phyloP scores from a whole-genome alignment of 768 basidiomycete species.

The Trametopsis cervina region DNA sequence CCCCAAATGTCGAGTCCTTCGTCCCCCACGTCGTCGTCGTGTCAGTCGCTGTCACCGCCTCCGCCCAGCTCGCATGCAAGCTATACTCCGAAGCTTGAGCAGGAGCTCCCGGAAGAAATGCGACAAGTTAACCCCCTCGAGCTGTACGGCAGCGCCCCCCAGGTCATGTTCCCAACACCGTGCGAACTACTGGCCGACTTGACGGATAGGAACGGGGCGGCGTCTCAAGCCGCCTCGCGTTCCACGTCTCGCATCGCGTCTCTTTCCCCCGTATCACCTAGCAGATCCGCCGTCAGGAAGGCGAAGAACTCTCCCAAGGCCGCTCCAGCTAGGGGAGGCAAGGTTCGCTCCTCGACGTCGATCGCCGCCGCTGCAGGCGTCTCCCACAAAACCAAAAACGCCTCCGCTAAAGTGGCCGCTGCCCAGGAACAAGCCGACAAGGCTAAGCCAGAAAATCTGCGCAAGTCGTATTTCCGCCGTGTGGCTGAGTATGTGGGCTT shows the following conservation, averaged over 20 bases:
- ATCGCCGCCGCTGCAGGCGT: neutral
- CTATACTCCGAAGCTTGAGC: neutral
- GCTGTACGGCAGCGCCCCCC: constrained; percentile 17
- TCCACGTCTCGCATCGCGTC: neutral
- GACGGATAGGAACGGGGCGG: too few relatives aligned
- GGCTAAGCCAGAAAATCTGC: constrained; percentile 38
- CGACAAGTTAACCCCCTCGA: constrained; percentile 11
- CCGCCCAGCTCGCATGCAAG: neutral
- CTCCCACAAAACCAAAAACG: neutral
- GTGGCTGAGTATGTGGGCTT: constrained; percentile 52
- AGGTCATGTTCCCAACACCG: constrained; percentile 49
- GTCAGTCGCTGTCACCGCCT: neutral
- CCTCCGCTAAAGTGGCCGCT: neutral
- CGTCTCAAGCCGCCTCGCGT: constrained; percentile 14
- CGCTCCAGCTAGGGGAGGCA: neutral
- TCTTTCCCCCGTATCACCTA: constrained; percentile 1
- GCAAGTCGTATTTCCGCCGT: constrained; percentile 52
- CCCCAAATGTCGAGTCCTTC: neutral
- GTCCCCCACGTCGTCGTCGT: neutral
- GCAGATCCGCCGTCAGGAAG: neutral
- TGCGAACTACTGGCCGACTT: constrained; percentile 52
- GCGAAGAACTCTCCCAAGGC: constrained; percentile 1
- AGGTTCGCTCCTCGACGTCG: neutral
- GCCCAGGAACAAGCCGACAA: neutral
- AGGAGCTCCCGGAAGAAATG: neutral